Conservation (phyloP, 257 asterid species). For the Salvia rosmarinus region DNA sequence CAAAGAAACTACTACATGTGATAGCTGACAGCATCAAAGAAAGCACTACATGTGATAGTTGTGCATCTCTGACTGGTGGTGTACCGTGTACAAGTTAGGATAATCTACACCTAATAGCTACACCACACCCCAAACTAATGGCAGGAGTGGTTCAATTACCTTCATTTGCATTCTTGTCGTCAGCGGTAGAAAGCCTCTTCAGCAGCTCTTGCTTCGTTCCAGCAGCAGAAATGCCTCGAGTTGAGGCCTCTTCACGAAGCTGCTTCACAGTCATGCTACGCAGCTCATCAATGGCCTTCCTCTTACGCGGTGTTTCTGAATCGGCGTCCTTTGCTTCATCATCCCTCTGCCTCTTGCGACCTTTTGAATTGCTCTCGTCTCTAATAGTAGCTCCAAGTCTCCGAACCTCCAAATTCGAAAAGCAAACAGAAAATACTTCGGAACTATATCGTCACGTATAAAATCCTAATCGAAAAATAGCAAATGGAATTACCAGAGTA, state of each 20-base stretch:
- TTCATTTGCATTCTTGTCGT: conserved; percentile 30
- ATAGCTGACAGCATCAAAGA: no score
- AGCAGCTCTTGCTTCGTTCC: conserved; percentile 79
- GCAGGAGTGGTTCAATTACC: conserved; percentile 40
- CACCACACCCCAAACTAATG: neutral
- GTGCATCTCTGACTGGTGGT: no score
- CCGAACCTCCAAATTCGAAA: conserved; percentile 49
- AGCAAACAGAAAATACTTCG: neutral
- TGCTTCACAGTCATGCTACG: conserved; percentile 62
- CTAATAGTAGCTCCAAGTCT: conserved; percentile 65
- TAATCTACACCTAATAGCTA: neutral
- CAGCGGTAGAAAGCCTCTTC: conserved; percentile 58
- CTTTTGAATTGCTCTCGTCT: conserved; percentile 43
- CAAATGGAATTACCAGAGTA: conserved; percentile 45
- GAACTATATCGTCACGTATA: neutral
- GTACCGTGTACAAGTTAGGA: neutral
- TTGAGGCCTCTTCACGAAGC: conserved; percentile 66
- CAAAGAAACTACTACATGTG: no score
- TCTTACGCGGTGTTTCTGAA: conserved; percentile 44
- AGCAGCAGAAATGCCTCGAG: conserved; percentile 52
- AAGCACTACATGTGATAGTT: no score
- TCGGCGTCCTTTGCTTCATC: conserved; percentile 43
- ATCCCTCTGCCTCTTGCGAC: conserved; percentile 61
- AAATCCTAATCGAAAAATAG: neutral
- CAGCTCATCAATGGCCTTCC: conserved; percentile 56